A percentile compares a stretch with the other conserved stretches of the same genome.
Evolutionary conservation across 805 yeast genomes (phyloP).

Genomic region (Zygoascus bituminiphila): DNA sequence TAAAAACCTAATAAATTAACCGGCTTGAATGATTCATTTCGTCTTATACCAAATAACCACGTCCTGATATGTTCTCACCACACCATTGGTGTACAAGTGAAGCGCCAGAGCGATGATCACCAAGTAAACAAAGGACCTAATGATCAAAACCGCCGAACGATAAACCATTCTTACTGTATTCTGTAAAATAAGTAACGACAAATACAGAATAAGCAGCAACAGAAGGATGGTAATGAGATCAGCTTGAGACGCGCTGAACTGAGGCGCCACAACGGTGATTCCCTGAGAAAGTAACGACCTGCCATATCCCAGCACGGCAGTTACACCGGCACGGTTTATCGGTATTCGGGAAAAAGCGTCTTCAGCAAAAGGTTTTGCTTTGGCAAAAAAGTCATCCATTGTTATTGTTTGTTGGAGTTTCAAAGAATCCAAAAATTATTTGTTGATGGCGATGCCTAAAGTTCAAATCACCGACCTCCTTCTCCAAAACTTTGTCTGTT

Average conservation of each 20-base stretch:
- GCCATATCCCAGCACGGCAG: neutral
- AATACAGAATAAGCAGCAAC: conserved; percentile 18
- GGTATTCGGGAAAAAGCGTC: neutral
- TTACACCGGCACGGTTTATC: neutral
- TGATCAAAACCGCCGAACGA: conserved; percentile 13
- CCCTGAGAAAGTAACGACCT: neutral
- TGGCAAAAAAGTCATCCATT: neutral
- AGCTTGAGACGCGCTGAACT: neutral
- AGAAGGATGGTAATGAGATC: conserved; percentile 18
- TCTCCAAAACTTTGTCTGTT: neutral
- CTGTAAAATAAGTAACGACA: conserved; percentile 19
- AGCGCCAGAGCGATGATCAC: neutral
- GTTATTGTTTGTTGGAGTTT: neutral
- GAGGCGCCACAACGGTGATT: neutral
- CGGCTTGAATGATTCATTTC: no score
- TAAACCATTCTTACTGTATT: conserved; percentile 20
- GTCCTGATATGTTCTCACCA: conserved; percentile 6
- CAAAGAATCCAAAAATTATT: neutral
- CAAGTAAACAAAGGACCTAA: conserved; percentile 13
- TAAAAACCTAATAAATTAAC: no score
- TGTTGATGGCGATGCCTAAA: neutral
- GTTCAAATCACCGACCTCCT: neutral
- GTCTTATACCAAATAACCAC: conserved; percentile 3
- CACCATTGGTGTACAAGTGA: conserved; percentile 10
- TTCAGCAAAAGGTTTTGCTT: neutral